Evolutionary conservation across 345 rosid genomes (phyloP).

Genomic region (Salix arbutifolia): DNA sequence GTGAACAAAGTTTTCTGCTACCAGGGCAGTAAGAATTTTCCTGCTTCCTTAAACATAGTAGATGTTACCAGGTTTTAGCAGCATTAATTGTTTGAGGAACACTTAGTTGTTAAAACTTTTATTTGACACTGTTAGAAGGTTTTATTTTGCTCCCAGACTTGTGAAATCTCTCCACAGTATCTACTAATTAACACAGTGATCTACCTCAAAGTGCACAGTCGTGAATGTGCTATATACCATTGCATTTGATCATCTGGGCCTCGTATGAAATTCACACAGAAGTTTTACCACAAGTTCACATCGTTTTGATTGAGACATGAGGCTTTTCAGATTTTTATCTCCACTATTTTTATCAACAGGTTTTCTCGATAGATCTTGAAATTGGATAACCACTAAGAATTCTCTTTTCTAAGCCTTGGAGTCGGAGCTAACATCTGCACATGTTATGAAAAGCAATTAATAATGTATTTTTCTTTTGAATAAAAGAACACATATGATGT

Average conservation of each 20-base stretch:
- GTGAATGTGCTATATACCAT: not conserved
- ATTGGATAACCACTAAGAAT: not conserved
- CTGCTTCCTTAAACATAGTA: not conserved
- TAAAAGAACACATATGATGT: too few species aligned
- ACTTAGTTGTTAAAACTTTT: not conserved
- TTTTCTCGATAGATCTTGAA: not conserved
- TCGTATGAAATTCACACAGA: not conserved
- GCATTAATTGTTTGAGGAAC: not conserved
- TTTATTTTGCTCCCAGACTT: not conserved
- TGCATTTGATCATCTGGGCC: not conserved
- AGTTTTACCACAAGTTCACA: not conserved
- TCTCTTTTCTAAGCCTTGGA: not conserved
- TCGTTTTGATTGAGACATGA: not conserved
- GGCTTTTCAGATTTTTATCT: not conserved
- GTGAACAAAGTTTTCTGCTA: not conserved
- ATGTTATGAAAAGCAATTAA: not conserved
- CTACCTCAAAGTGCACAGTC: not conserved
- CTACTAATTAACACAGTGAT: not conserved
- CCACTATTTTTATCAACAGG: not conserved
- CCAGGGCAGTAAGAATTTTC: too few species aligned
- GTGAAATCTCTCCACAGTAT: not conserved
- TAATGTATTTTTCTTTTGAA: too few species aligned
- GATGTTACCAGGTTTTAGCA: not conserved
- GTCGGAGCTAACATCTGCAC: not conserved
- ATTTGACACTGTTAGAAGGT: not conserved